phyloP scores from a whole-genome alignment of 2,329 filamentous ascomycete species.

The Calycina marina region DNA sequence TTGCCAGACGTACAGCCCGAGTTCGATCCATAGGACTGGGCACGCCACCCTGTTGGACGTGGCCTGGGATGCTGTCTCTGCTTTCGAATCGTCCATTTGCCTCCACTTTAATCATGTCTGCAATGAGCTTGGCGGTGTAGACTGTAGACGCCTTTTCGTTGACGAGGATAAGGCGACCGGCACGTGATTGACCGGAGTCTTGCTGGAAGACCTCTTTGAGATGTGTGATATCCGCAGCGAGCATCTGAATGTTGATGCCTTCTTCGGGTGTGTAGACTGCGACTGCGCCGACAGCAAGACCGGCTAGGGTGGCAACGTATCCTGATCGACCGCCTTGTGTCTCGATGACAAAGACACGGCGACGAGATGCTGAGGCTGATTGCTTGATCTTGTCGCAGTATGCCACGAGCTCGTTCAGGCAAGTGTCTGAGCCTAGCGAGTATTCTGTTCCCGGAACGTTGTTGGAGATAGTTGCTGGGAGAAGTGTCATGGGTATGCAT shows the following conservation, averaged over 20 bases:
- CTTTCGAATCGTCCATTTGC: conserved; percentile 85
- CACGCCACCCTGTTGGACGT: conserved; percentile 87
- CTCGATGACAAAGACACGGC: conserved; percentile 93
- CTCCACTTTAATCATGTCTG: conserved; percentile 90
- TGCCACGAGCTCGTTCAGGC: conserved; percentile 82
- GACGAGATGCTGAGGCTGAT: conserved; percentile 82
- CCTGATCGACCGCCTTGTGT: conserved; percentile 91
- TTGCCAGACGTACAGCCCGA: conserved; percentile 77
- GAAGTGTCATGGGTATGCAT: conserved; percentile 79
- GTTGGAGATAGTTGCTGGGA: conserved; percentile 97
- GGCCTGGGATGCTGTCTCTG: conserved; percentile 78
- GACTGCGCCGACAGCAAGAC: conserved; percentile 78
- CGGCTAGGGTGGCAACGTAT: conserved; percentile 82
- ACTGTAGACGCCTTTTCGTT: conserved; percentile 88
- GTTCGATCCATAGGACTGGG: conserved; percentile 95
- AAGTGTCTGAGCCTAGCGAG: conserved; percentile 91
- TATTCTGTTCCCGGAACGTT: conserved; percentile 98
- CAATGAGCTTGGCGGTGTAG: conserved; percentile 85
- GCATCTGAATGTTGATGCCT: conserved; percentile 85
- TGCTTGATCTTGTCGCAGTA: conserved; percentile 98
- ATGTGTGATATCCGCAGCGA: conserved; percentile 78
- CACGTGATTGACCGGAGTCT: conserved; percentile 77
- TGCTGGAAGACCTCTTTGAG: conserved; percentile 72
- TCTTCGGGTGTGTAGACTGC: conserved; percentile 97
- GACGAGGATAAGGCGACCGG: conserved; percentile 87